Evolutionary conservation across 1,284 basidiomycete species (phyloP).

Genomic region (Fereydounia khargensis): DNA sequence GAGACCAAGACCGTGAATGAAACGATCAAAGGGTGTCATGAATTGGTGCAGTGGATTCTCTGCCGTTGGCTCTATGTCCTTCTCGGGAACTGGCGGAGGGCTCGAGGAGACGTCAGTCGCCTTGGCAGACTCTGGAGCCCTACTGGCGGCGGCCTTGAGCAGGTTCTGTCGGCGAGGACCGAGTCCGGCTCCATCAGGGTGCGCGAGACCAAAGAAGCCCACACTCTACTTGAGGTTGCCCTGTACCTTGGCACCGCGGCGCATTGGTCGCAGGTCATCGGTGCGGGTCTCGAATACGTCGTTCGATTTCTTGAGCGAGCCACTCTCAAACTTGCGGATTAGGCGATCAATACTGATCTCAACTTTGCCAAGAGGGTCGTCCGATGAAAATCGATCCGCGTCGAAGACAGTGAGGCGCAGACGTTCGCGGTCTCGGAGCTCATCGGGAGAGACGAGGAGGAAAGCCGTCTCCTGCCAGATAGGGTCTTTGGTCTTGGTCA

Average conservation of each 20-base stretch:
- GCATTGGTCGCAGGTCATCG: conserved; percentile 37
- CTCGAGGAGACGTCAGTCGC: not conserved
- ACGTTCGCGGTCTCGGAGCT: conserved; percentile 43
- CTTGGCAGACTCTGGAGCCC: not conserved
- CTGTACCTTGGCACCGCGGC: conserved; percentile 25
- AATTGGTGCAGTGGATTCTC: conserved; percentile 13
- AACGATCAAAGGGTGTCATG: conserved; percentile 45
- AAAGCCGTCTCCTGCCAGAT: conserved; percentile 48
- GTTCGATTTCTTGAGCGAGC: conserved; percentile 10
- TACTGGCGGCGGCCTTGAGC: conserved; percentile 15
- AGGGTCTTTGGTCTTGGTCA: conserved; percentile 33
- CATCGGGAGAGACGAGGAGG: conserved; percentile 43
- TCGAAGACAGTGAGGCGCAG: conserved; percentile 45
- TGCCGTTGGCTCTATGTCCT: conserved; percentile 8
- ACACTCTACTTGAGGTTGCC: conserved; percentile 48
- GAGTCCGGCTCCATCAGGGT: conserved; percentile 20
- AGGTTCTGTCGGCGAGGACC: conserved; percentile 25
- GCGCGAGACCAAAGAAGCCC: conserved; percentile 42
- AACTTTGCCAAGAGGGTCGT: conserved; percentile 50
- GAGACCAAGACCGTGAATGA: conserved; percentile 39
- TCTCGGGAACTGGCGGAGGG: conserved; percentile 7
- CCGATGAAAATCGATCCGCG: conserved; percentile 52
- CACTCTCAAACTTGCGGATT: conserved; percentile 21
- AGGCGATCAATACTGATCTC: conserved; percentile 41
- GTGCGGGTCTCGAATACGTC: conserved; percentile 37